These are phyloP conservation scores for Suillus decipiens DNA, from an alignment of 768 basidiomycete species.

Conservation along the genomic window DNA sequence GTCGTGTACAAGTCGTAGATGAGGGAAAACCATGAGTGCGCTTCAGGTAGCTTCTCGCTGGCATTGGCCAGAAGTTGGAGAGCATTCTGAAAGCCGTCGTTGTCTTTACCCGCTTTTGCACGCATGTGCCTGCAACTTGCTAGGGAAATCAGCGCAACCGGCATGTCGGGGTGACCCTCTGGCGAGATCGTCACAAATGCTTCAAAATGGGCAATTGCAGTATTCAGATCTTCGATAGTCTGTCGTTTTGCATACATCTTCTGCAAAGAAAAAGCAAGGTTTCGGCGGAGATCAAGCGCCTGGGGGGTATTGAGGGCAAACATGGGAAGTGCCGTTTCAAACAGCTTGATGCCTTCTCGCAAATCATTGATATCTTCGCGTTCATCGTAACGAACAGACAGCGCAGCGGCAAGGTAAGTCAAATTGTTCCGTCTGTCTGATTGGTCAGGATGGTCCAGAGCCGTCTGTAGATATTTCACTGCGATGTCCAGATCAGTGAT, in stretches of 20 bases:
- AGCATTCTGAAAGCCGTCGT: slow-evolving; percentile 5
- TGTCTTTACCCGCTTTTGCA: neutral
- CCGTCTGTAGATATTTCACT: slow-evolving; percentile 16
- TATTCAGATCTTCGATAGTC: neutral
- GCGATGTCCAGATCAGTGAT: slow-evolving; percentile 20
- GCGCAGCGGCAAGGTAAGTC: slow-evolving; percentile 13
- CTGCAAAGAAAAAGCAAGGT: slow-evolving; percentile 16
- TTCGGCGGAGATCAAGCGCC: slow-evolving; percentile 12
- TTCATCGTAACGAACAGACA: slow-evolving; percentile 16
- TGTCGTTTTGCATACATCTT: slow-evolving; percentile 8
- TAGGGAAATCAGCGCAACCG: neutral
- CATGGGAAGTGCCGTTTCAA: slow-evolving; percentile 11
- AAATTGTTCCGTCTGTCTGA: slow-evolving; percentile 11
- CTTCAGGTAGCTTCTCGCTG: slow-evolving; percentile 14
- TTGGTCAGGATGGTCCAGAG: slow-evolving; percentile 13
- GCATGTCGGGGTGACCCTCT: slow-evolving; percentile 16
- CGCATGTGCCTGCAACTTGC: slow-evolving; percentile 11
- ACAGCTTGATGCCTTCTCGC: slow-evolving; percentile 17
- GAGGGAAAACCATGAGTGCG: neutral
- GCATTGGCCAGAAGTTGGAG: neutral
- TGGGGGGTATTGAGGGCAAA: slow-evolving; percentile 17
- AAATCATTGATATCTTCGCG: slow-evolving; percentile 15
- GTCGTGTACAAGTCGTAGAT: slow-evolving; percentile 1
- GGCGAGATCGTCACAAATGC: slow-evolving; percentile 15
- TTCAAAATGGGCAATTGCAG: slow-evolving; percentile 10